Percentiles rank a stretch among this genome's conserved stretches.
Evolutionary conservation across 345 rosid genomes (phyloP).

Genomic region (Eutrema heterophyllum): DNA sequence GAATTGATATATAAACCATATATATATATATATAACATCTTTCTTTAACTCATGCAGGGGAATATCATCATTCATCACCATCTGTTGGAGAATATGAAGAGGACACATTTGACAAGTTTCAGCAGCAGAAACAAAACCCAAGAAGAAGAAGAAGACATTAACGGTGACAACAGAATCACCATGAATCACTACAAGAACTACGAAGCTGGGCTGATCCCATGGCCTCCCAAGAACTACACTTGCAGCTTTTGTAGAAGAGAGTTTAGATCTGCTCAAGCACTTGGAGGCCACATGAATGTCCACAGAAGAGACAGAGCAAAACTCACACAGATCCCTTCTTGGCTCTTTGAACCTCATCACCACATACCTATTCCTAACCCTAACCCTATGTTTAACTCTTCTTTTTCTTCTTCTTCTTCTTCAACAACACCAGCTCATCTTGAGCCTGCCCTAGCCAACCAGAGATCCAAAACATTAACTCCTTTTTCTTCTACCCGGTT

Average conservation of each 20-base stretch:
- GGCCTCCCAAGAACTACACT: slow-evolving; percentile 52
- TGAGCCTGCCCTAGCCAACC: slow-evolving; percentile 14
- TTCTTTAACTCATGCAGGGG: slow-evolving; percentile 10
- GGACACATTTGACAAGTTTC: slow-evolving; percentile 28
- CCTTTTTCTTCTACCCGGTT: slow-evolving; percentile 6
- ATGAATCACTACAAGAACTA: slow-evolving; percentile 29
- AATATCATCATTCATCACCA: background rate
- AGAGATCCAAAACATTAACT: slow-evolving; percentile 15
- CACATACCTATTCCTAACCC: slow-evolving; percentile 28
- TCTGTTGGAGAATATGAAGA: slow-evolving; percentile 20
- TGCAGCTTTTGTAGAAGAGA: slow-evolving; percentile 57
- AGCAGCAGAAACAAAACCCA: slow-evolving; percentile 7
- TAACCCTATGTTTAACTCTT: slow-evolving; percentile 30
- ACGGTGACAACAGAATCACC: slow-evolving; percentile 13
- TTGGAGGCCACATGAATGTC: slow-evolving; percentile 80
- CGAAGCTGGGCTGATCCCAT: slow-evolving; percentile 33
- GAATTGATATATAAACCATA: background rate
- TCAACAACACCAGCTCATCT: slow-evolving; percentile 18
- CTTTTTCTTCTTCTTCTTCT: slow-evolving; percentile 23
- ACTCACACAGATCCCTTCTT: slow-evolving; percentile 45
- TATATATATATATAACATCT: background rate
- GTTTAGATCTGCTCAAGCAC: slow-evolving; percentile 66
- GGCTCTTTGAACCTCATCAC: slow-evolving; percentile 39
- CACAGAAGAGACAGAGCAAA: slow-evolving; percentile 68
- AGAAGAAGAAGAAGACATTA: background rate